Evolutionary conservation across 441 rosid species (phyloP).

Genomic region (Rhodomyrtus psidioides): DNA sequence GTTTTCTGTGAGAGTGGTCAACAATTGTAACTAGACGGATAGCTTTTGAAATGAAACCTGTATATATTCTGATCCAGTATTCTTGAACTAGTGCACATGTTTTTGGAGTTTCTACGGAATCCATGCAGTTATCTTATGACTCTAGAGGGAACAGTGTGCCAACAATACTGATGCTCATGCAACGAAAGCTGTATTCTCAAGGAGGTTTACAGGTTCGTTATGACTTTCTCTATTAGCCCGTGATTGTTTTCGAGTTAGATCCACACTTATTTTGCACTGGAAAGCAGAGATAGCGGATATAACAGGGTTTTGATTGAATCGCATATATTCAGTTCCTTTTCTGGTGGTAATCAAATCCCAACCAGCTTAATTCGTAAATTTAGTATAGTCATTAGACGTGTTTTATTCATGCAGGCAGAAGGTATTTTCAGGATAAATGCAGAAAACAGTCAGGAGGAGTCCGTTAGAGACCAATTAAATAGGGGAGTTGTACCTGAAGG

Average conservation of each 20-base stretch:
- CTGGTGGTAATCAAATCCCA: not conserved
- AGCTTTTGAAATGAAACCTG: not conserved
- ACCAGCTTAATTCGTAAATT: not conserved
- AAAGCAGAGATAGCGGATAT: not conserved
- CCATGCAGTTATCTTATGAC: constrained; percentile 86
- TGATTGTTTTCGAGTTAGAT: not conserved
- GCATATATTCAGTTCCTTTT: not conserved
- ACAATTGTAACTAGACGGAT: not conserved
- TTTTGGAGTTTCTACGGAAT: constrained; percentile 90
- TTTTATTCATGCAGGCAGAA: constrained; percentile 48
- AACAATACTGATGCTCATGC: constrained; percentile 73
- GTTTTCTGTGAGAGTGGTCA: not conserved
- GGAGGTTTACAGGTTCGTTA: constrained; percentile 80
- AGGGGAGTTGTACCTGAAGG: constrained; percentile 60
- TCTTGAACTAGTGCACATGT: constrained; percentile 54
- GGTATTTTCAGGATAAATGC: constrained; percentile 84
- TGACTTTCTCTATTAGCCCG: not conserved
- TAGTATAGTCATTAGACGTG: not conserved
- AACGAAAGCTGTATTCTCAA: constrained; percentile 52
- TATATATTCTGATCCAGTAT: not conserved
- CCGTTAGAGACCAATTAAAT: constrained; percentile 68
- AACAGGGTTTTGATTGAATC: not conserved
- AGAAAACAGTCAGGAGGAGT: constrained; percentile 80
- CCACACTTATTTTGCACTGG: not conserved
- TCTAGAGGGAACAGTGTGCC: constrained; percentile 79